Conservation (phyloP, 129 eudicot species). For the Tagetes patula region DNA sequence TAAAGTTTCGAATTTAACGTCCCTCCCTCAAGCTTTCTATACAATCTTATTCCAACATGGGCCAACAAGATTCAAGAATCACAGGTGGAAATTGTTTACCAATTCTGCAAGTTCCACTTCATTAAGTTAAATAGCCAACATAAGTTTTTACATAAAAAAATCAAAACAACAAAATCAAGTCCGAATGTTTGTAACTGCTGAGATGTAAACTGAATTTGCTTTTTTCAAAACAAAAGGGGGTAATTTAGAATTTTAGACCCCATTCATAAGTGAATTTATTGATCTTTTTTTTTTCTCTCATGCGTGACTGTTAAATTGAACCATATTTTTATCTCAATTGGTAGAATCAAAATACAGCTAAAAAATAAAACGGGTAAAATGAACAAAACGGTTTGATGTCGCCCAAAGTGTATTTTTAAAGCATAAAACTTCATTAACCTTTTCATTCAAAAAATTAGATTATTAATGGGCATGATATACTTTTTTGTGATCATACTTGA, state of each 20-base stretch:
- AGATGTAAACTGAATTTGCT: slow-evolving; percentile 1
- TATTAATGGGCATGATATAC: background rate
- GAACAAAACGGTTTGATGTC: background rate
- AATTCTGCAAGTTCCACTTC: background rate
- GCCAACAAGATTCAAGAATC: background rate
- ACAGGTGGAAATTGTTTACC: background rate
- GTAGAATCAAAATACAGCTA: background rate
- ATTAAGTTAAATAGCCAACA: background rate
- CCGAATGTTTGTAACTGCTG: background rate
- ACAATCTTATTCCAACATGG: background rate
- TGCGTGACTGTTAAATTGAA: background rate
- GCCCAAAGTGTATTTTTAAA: slow-evolving; percentile 10
- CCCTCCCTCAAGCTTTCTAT: background rate
- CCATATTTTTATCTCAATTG: background rate
- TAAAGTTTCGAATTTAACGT: background rate
- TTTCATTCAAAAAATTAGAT: background rate
- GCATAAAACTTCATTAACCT: background rate
- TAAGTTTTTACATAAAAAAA: background rate
- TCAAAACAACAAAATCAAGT: slow-evolving; percentile 2
- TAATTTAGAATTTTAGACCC: background rate
- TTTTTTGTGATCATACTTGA: background rate
- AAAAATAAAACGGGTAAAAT: background rate
- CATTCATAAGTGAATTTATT: background rate
- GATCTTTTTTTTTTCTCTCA: background rate
- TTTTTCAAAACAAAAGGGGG: background rate